A percentile compares a stretch with the other conserved stretches of the same genome.
Conservation (phyloP, 768 basidiomycete species). For the Lactifluus rugatus region DNA sequence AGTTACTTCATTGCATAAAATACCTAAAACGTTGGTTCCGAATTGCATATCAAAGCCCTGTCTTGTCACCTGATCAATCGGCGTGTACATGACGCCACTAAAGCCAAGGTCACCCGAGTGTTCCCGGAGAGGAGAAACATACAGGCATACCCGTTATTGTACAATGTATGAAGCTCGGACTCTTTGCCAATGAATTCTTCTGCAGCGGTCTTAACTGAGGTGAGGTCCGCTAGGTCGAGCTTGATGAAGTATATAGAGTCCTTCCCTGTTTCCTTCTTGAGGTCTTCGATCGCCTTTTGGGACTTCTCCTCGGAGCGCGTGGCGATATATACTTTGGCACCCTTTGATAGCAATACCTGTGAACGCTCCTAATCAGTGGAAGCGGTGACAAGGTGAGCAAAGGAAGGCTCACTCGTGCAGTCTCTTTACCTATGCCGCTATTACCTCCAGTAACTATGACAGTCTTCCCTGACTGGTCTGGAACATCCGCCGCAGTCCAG, state of each 20-base stretch:
- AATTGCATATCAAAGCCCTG: not conserved
- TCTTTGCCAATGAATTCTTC: not conserved
- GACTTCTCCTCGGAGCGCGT: not conserved
- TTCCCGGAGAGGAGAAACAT: not conserved
- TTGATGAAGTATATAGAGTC: not conserved
- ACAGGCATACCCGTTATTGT: not conserved
- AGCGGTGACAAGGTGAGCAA: not conserved
- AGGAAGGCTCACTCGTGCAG: not conserved
- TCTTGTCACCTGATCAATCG: not conserved
- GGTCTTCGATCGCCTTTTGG: not conserved
- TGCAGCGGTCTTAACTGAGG: not conserved
- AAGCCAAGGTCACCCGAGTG: not conserved
- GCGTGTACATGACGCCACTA: not conserved
- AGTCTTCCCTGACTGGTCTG: not conserved
- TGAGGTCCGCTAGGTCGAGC: not conserved
- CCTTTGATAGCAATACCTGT: not conserved
- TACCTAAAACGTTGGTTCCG: constrained; percentile 3
- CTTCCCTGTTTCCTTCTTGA: not conserved
- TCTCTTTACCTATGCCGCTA: not conserved
- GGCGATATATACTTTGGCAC: not conserved
- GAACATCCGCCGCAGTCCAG: not conserved
- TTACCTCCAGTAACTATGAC: not conserved
- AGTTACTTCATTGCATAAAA: not conserved
- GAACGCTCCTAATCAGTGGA: not conserved
- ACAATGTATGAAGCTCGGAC: not conserved